Base-by-base conservation (phyloP, 805 yeast species). In the Brettanomyces custersianus region DNA sequence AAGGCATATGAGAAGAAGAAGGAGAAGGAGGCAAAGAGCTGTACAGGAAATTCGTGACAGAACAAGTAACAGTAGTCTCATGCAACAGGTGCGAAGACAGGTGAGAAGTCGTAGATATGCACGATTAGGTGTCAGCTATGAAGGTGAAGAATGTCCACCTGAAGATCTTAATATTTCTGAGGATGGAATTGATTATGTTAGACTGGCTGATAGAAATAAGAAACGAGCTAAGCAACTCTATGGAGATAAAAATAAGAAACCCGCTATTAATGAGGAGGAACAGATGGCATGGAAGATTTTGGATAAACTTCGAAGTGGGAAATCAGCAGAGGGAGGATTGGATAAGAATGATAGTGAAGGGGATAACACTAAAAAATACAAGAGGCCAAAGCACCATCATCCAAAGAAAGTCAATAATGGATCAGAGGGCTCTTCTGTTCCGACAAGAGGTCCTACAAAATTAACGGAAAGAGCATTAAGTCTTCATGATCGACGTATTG, bases 261-360 rank as follows among this genome's bases (percentile, higher is more conserved):
- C 27, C 17, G 9, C 18, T 9, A 25, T 25, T 2, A n/a, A 25
- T 17, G 21, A 40, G 9, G 50, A 37, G 28, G 60, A 52, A 27
- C 25, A 16, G 7, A 49, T 48, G 15, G 57, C 60, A 4, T 55
- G 62, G 60, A 46, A 38, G 25, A 41, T 51, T 19, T 39, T 54
- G 28, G 62, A 55, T 17, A 43, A 39, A 16, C 44, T 31, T 12
- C 24, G 16, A n/a, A 30, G 22, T 20, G 33, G 33, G 9, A 15
- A 40, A 41, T 20, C 39, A 34, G 26, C 40, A 44, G 9, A 35
- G 33, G 9, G 26, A 20, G 16, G 27, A 10, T 13, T 30, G n/a
- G n/a, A 33, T 13, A 29, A 15, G 22, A 12, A 30, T 13, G 31
- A 17, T 3, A 29, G 12, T 12, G 11, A 12, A 8, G 2, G 11